A percentile compares a stretch with the other conserved stretches of the same genome.
phyloP scores from a whole-genome alignment of 2,329 filamentous ascomycete species.

The Aspergillus fructus region DNA sequence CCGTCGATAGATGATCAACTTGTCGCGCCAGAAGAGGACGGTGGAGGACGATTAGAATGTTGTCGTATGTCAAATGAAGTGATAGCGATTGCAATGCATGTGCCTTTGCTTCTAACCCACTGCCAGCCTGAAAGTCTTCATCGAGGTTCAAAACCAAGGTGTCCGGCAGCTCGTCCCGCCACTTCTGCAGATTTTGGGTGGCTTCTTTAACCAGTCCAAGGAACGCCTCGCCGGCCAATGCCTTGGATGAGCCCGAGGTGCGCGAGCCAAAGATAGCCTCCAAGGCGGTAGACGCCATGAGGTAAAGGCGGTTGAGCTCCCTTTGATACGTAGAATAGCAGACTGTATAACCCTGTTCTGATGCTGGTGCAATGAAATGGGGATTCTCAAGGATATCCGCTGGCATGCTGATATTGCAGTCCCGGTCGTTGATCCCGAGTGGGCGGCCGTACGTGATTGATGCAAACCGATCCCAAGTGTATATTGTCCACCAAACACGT shows the following conservation, averaged over 20 bases:
- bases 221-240: constrained; percentile 20
- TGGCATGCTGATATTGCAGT: constrained; percentile 38
- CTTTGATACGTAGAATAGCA: constrained; percentile 26
- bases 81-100: constrained; percentile 41
- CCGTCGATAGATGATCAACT: constrained; percentile 28
- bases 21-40: constrained; percentile 43
- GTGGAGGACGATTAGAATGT: constrained; percentile 44
- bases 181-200: constrained; percentile 20
- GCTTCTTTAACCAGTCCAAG: constrained; percentile 17
- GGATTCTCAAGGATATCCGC: constrained; percentile 33
- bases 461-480: constrained; percentile 44
- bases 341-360: constrained; percentile 8
- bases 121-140: constrained; percentile 15
- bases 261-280: constrained; percentile 26
- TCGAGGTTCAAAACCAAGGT: constrained; percentile 21
- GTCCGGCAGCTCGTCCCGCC: constrained; percentile 17
- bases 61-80: constrained; percentile 46
- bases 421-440: constrained; percentile 44
- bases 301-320: constrained; percentile 25
- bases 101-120: constrained; percentile 12
- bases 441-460: constrained; percentile 44
- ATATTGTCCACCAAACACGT: constrained; percentile 45
- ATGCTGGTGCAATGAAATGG: constrained; percentile 19
- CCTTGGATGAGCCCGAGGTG: constrained; percentile 18
- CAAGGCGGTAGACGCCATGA: constrained; percentile 24